Percentiles rank a stretch among this genome's conserved stretches.
These are phyloP conservation scores for Wickerhamiella brachini DNA, from an alignment of 805 yeast species.

Conservation along the genomic window DNA sequence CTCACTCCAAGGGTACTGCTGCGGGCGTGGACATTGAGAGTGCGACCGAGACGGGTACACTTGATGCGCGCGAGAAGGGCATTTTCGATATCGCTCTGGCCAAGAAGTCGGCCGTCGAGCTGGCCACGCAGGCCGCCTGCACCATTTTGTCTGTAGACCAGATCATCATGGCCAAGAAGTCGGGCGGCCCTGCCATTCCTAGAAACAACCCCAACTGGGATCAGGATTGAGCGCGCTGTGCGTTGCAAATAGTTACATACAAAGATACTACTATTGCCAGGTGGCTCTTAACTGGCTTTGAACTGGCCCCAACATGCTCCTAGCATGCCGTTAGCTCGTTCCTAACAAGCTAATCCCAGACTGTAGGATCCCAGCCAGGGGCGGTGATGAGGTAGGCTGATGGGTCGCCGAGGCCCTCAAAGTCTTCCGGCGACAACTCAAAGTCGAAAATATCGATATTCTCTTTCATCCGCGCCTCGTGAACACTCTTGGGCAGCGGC, in stretches of 20 bases:
- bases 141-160: slow-evolving; percentile 89
- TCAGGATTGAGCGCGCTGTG: slow-evolving; percentile 13
- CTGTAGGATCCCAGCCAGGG: slow-evolving; percentile 23
- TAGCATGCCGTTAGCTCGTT: too few relatives aligned
- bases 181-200: slow-evolving; percentile 94
- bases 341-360: background rate
- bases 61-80: slow-evolving; percentile 55
- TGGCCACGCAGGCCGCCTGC: slow-evolving; percentile 90
- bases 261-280: too few relatives aligned
- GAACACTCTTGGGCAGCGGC: slow-evolving; percentile 63
- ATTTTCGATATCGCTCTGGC: slow-evolving; percentile 70
- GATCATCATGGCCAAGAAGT: slow-evolving; percentile 96
- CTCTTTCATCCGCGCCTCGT: slow-evolving; percentile 40
- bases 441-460: slow-evolving; percentile 43
- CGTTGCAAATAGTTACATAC: too few relatives aligned
- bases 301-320: too few relatives aligned
- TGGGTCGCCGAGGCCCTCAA: slow-evolving; percentile 19
- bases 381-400: slow-evolving; percentile 20
- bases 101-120: slow-evolving; percentile 74
- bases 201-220: slow-evolving; percentile 34
- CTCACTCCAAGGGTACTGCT: slow-evolving; percentile 45
- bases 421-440: slow-evolving; percentile 19
- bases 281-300: too few relatives aligned
- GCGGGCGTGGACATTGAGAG: slow-evolving; percentile 71
- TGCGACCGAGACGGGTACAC: slow-evolving; percentile 44